A percentile compares a stretch with the other conserved stretches of the same genome.
Conservation (phyloP, 495 filamentous ascomycete species). For the Hamigera avellanea region DNA sequence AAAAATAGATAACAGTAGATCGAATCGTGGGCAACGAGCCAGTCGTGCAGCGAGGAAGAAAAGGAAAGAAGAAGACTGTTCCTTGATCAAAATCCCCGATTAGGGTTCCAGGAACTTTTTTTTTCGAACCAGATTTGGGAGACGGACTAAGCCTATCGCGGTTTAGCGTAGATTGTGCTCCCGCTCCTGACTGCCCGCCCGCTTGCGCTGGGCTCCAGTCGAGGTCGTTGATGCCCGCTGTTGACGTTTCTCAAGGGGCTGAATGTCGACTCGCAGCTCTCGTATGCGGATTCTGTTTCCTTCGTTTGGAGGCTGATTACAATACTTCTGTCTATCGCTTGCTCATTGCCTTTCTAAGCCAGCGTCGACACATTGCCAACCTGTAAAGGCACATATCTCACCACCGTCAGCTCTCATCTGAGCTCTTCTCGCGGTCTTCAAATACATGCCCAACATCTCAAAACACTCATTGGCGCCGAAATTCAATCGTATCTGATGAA, state of each 20-base stretch:
- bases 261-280: too few species aligned
- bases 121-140: slow-evolving; percentile 7
- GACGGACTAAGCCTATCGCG: slow-evolving; percentile 26
- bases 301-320: neutral
- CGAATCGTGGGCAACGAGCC: slow-evolving; percentile 10
- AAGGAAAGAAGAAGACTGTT: slow-evolving; percentile 1
- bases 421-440: too few species aligned
- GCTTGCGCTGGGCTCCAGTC: too few species aligned
- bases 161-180: slow-evolving; percentile 16
- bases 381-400: too few species aligned
- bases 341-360: too few species aligned
- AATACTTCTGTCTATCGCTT: too few species aligned
- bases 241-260: too few species aligned
- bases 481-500: slow-evolving; percentile 4
- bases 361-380: too few species aligned
- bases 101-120: slow-evolving; percentile 25
- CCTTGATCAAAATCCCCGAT: slow-evolving; percentile 9
- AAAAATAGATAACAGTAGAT: slow-evolving; percentile 2
- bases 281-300: neutral
- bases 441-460: neutral
- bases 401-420: too few species aligned
- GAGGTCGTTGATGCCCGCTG: too few species aligned
- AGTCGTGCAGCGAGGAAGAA: slow-evolving; percentile 10
- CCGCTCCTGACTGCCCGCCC: too few species aligned
- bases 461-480: neutral